Percentiles rank a stretch among this genome's conserved stretches.
Conservation (phyloP, 192 early-diverging fungal genomes). For the Paraglomus occultum region DNA sequence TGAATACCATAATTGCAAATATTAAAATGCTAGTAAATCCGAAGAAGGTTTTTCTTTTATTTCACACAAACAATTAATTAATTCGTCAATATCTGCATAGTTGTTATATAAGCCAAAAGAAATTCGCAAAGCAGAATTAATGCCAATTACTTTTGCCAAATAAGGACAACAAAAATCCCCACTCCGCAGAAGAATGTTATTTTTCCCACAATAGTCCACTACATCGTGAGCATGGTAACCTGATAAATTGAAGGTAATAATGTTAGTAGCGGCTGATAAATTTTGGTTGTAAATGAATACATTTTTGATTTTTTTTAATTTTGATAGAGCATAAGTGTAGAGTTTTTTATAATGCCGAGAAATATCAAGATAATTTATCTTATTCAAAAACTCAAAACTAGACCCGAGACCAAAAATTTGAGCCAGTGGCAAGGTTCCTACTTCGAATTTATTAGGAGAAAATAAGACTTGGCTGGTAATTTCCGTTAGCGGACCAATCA, state of each 20-base stretch:
- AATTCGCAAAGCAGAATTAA: conserved; percentile 3
- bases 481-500: no score
- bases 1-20: no score
- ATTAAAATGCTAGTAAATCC: no score
- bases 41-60: background rate
- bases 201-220: conserved; percentile 13
- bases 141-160: conserved; percentile 10
- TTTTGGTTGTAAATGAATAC: conserved; percentile 16
- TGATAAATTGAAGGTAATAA: conserved; percentile 11
- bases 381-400: conserved; percentile 19
- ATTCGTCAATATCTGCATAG: conserved; percentile 5
- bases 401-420: conserved; percentile 14
- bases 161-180: conserved; percentile 25
- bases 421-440: conserved; percentile 12
- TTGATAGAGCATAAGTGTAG: background rate
- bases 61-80: conserved; percentile 5
- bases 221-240: conserved; percentile 20
- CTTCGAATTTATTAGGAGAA: conserved; percentile 10
- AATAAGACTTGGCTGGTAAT: no score
- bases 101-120: conserved; percentile 11
- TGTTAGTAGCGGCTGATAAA: background rate
- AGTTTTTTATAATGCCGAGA: conserved; percentile 12
- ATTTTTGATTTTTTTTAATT: conserved; percentile 13
- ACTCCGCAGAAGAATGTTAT: conserved; percentile 10
- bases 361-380: background rate